phyloP scores from a whole-genome alignment of 2,329 filamentous ascomycete genomes.

The Chaetomium olivaceum region DNA sequence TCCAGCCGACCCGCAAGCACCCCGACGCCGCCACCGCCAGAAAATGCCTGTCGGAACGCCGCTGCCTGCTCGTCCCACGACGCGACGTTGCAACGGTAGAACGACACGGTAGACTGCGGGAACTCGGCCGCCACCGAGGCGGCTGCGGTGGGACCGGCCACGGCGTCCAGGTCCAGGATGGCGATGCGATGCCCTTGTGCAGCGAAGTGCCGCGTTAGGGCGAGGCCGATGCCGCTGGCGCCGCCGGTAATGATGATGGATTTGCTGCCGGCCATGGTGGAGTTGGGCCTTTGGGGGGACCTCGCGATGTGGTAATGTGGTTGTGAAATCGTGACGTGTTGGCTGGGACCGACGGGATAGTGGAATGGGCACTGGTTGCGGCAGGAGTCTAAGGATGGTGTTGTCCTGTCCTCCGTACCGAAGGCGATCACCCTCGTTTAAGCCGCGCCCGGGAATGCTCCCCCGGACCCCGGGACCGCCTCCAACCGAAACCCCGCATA shows the following conservation, averaged over 20 bases:
- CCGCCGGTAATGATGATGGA: constrained; percentile 32
- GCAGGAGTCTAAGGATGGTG: too few relatives aligned
- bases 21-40: not conserved
- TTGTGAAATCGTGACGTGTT: too few relatives aligned
- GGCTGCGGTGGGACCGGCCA: constrained; percentile 26
- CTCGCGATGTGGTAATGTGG: not conserved
- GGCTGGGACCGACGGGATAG: too few relatives aligned
- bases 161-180: constrained; percentile 29
- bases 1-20: constrained; percentile 40
- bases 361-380: too few relatives aligned
- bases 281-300: not conserved
- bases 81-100: constrained; percentile 41
- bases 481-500: too few relatives aligned
- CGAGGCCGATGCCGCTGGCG: constrained; percentile 31
- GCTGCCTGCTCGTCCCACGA: constrained; percentile 41
- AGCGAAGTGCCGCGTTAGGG: constrained; percentile 29
- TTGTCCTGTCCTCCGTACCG: too few relatives aligned
- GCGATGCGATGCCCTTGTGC: constrained; percentile 25
- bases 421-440: too few relatives aligned
- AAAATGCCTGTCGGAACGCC: constrained; percentile 34
- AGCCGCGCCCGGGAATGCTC: too few relatives aligned
- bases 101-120: constrained; percentile 34
- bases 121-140: constrained; percentile 33
- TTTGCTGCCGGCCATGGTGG: constrained; percentile 7
- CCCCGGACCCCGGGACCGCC: too few relatives aligned